Percentiles rank a stretch among this genome's conserved stretches.
Conservation (phyloP, 2,329 filamentous ascomycete species). For the Colletotrichum higginsianum region DNA sequence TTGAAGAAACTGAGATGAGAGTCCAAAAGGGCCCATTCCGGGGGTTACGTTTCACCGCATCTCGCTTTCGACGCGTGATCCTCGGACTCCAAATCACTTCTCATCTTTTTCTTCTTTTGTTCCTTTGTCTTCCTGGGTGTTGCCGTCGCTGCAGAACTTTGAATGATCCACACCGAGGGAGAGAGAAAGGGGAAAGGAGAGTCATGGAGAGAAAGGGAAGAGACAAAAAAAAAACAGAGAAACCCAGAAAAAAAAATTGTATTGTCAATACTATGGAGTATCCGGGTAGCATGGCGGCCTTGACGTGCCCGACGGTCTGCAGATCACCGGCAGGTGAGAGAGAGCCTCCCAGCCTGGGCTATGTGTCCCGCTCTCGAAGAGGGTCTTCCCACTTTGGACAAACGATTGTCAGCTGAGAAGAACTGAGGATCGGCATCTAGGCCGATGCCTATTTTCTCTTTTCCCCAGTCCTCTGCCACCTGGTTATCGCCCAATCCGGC, state of each 20-base stretch:
- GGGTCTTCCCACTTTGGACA: background rate
- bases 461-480: slow-evolving; percentile 17
- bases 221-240: no score
- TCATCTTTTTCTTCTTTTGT: background rate
- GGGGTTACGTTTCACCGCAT: slow-evolving; percentile 35
- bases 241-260: no score
- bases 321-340: slow-evolving; percentile 1
- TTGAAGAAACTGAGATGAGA: slow-evolving; percentile 15
- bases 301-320: background rate
- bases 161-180: background rate
- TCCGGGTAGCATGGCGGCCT: background rate
- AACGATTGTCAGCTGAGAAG: slow-evolving; percentile 25
- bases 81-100: background rate
- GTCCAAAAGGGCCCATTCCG: slow-evolving; percentile 21
- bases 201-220: background rate
- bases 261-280: no score
- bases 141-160: background rate
- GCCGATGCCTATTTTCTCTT: slow-evolving; percentile 25
- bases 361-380: background rate
- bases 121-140: no score
- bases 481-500: slow-evolving; percentile 7
- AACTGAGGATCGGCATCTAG: slow-evolving; percentile 39
- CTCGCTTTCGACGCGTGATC: slow-evolving; percentile 27
- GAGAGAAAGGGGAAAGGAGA: background rate
- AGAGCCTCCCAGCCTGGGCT: background rate